Evolutionary conservation across 2,329 filamentous ascomycete species (phyloP), one percentile per base, ranked within the genome.

Genomic region (Alternaria consortialis): DNA sequence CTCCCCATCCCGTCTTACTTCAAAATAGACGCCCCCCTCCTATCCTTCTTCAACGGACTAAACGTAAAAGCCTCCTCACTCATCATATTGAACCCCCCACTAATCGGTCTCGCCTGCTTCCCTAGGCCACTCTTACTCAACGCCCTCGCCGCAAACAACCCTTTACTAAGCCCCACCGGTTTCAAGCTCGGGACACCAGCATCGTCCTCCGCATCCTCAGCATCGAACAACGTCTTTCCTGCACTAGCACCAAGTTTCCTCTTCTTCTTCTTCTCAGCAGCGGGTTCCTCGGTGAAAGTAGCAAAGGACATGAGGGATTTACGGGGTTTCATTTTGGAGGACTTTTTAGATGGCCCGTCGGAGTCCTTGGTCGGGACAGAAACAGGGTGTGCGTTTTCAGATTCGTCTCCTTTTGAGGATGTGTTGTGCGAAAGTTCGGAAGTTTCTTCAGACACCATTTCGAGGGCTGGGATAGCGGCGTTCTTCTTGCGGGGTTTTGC

Each of bases 201-300:
- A n/a, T 79, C 77, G 25, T 66, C 71, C 13, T 74, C 77, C 7
- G 66, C 70, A 13, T 74, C 77, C 8, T 70, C 70, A 15, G 63
- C 59, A 60, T 91, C 89, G 68, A 94, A 92, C 6, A 95, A 75
- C 3, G 88, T 91, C 68, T 81, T 84, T 65, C 88, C 87, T 48
- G 85, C 63, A 27, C 63, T 81, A 4, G 89, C 88, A 1, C 91
- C 82, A 5, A 92, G 80, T 78, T 92, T 94, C 64, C 90, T 87
- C 82, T 90, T 93, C 84, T 90, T 76, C 63, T 76, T 77, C 66
- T 77, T 77, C 55, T 79, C 77, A 5, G 74, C 72, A 20, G 79
- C 80, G 7, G 74, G 74, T 56, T 78, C 78, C 15, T 77, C 75
- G 53, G 68, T 74, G 63, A 80, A 80, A n/a, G 76, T 70, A 1